Evolutionary conservation across 148 eudicot species (phyloP), one percentile per base, ranked within the genome.

Genomic region (Hydrangea macrophylla): DNA sequence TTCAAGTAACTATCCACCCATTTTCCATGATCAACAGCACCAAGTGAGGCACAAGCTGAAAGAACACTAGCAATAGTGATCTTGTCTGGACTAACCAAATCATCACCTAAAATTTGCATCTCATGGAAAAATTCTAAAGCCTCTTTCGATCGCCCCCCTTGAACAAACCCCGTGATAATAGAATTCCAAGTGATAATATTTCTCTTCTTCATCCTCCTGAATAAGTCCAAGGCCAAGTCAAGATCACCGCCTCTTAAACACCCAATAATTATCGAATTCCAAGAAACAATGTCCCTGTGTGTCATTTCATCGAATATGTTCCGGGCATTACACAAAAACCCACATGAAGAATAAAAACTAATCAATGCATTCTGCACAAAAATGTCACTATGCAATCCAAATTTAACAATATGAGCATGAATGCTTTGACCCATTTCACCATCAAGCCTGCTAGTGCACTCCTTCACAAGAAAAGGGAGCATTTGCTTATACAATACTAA

Each of bases 101-200:
- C 72, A 28, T 72, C 76, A 39, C 70, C 64, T 10, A 51, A 59
- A 64, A 55, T 1, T 23, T 71, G 81, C 91, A 89, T 85, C 58
- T 88, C 96, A 20, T 76, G 79, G 60, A 90, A 90, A 66, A 82
- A 60, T 20, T 84, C 81, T 36, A 90, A 62, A 64, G 89, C 96
- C 61, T 86, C 80, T 70, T 76, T 90, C 6, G 85, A 68, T 35
- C 78, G 62, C 45, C 89, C 93, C 36, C 80, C 87, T 72, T 80
- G 89, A 76, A 78, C 83, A 70, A 84, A 81, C 31, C 96, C 96
- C 1, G 91, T 84, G 42, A 88, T 85, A 35, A 88, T 69, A 9
- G 96, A 90, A 72, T 90, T 90, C 96, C 93, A 90, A 62, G 89
- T 82, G 50, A 84, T 79, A 55, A 84, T 73, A 69, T 77, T 90